Base-by-base conservation (phyloP, 345 rosid species). In the Salix exigua region DNA sequence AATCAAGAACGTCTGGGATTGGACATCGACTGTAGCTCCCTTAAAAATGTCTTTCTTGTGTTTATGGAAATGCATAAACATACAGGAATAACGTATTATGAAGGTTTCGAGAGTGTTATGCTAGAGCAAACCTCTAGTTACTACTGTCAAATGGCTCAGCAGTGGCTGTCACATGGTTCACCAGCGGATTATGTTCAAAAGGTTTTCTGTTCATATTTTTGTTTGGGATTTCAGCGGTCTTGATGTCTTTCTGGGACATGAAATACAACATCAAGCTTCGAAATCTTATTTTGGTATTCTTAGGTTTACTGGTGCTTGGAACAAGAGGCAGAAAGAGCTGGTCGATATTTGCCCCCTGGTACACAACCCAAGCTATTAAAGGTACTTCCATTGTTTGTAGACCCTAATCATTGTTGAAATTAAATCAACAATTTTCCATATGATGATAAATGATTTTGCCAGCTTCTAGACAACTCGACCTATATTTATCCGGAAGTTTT, bases 281-380 rank as follows among this genome's bases (percentile, higher is more conserved):
- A 53, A 23, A 33, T 70, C 46, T 12, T 42, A 53, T 48, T 62
- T 28, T 74, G 17, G n/a, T 42, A 8, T 68, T 82, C 75, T 21
- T 65, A 78, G 85, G 79, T 62, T 55, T 67, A 26, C 66, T 75
- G 82, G 82, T 78, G 82, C 85, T 75, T 78, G 74, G 66, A 25
- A 55, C 76, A 73, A 68, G 84, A 82, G 78, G 75, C 74, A 35
- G 66, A 38, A 78, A 78, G 81, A 58, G 81, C 78, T 58, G 40
- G 60, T 60, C 68, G 58, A 25, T 82, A 78, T 73, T 28, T 74
- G 21, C 69, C 51, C 44, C 40, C 70, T 28, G 63, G 66, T 19
- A 70, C 81, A 19, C 70, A 66, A 78, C 50, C 28, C 25, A 78
- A 70, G 70, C 37, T 82, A 67, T 7, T 74, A 55, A 58, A 77